Conservation (phyloP, 2,329 filamentous ascomycete species). For the Xylaria sp. region DNA sequence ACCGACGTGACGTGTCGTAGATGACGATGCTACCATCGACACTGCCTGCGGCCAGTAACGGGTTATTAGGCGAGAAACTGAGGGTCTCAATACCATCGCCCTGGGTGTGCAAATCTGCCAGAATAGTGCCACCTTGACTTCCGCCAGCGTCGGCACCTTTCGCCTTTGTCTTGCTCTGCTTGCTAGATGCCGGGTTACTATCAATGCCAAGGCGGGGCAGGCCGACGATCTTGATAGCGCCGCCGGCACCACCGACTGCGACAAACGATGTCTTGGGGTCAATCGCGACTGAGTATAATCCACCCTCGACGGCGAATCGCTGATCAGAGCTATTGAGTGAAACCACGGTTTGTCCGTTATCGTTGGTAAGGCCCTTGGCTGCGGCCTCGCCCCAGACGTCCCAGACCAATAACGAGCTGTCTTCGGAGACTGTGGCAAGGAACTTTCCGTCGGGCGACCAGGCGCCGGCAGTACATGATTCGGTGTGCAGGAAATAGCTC, state of each 20-base stretch:
- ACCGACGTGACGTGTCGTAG: conserved; percentile 85
- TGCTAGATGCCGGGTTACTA: conserved; percentile 33
- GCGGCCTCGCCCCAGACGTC: conserved; percentile 85
- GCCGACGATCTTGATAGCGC: conserved; percentile 82
- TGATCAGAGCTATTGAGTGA: conserved; percentile 81
- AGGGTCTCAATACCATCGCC: conserved; percentile 77
- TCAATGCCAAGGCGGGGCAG: conserved; percentile 67
- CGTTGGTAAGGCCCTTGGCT: conserved; percentile 55
- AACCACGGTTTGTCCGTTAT: conserved; percentile 70
- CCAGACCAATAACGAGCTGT: conserved; percentile 88
- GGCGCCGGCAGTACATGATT: conserved; percentile 81
- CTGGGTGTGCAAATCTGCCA: conserved; percentile 84
- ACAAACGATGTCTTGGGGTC: conserved; percentile 80
- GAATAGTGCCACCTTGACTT: conserved; percentile 62
- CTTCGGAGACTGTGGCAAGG: conserved; percentile 87
- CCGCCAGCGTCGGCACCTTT: conserved; percentile 49
- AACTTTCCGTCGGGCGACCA: conserved; percentile 90
- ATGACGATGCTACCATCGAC: conserved; percentile 81
- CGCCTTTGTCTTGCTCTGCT: conserved; percentile 44
- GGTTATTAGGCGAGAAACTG: conserved; percentile 58
- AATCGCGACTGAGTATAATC: conserved; percentile 85
- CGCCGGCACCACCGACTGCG: conserved; percentile 86
- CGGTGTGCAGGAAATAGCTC: conserved; percentile 90
- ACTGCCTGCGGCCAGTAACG: conserved; percentile 67
- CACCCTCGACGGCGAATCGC: conserved; percentile 89